Percentiles rank a stretch among this genome's conserved stretches.
Evolutionary conservation across 495 filamentous ascomycete species (phyloP).

Genomic region (Aspergillus campestris): DNA sequence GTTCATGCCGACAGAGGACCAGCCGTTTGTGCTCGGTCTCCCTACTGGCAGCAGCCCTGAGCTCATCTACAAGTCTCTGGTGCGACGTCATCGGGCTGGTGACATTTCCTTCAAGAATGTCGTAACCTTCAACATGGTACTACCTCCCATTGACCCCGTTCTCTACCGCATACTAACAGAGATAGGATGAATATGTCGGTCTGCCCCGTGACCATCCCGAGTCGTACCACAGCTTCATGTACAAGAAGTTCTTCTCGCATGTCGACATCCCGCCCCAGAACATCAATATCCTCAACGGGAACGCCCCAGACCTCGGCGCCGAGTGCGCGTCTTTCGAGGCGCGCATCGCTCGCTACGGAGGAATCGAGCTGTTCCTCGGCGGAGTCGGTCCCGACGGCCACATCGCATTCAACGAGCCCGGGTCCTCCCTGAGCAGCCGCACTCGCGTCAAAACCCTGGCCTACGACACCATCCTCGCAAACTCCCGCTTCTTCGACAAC

Average conservation of each 20-base stretch:
- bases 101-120: slow-evolving; percentile 82
- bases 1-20: slow-evolving; percentile 58
- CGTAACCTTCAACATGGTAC: slow-evolving; percentile 87
- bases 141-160: slow-evolving; percentile 2
- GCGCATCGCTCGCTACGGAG: slow-evolving; percentile 64
- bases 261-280: slow-evolving; percentile 72
- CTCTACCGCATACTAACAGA: slow-evolving; percentile 3
- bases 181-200: slow-evolving; percentile 78
- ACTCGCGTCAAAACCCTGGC: slow-evolving; percentile 82
- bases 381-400: slow-evolving; percentile 83
- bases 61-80: slow-evolving; percentile 67
- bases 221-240: slow-evolving; percentile 87
- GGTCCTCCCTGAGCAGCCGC: slow-evolving; percentile 66
- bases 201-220: slow-evolving; percentile 74
- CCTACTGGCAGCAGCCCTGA: slow-evolving; percentile 77
- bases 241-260: slow-evolving; percentile 82
- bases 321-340: slow-evolving; percentile 75
- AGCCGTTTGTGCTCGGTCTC: slow-evolving; percentile 75
- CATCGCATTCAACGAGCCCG: slow-evolving; percentile 86
- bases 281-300: slow-evolving; percentile 81
- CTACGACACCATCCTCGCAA: slow-evolving; percentile 79
- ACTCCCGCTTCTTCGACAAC: slow-evolving; percentile 73
- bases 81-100: slow-evolving; percentile 65
- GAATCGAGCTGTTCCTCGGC: slow-evolving; percentile 79
- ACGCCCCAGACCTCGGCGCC: slow-evolving; percentile 63